A percentile compares a stretch with the other conserved stretches of the same genome.
phyloP scores from a whole-genome alignment of 169 alveolate genomes.

The Eimeria tenella region DNA sequence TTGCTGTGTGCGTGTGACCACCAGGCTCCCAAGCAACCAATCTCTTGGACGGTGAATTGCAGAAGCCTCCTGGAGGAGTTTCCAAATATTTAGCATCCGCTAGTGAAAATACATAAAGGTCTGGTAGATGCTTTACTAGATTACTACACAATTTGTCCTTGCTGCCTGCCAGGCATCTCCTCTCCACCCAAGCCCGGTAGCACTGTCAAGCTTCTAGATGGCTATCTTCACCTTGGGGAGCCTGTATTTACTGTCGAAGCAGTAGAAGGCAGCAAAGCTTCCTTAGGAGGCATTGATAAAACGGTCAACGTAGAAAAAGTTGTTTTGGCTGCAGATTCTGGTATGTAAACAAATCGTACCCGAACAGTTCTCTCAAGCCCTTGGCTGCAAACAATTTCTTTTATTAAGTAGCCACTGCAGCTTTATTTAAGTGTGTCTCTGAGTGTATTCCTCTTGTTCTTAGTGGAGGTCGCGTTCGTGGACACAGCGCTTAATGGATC shows the following conservation, averaged over 20 bases:
- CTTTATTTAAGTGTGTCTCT: neutral
- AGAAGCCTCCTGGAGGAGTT: neutral
- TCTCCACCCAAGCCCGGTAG: slow-evolving; percentile 41
- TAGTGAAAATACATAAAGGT: neutral
- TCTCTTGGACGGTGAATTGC: slow-evolving; percentile 32
- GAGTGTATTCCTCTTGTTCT: neutral
- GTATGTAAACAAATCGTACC: neutral
- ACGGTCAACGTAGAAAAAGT: neutral
- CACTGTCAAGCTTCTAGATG: slow-evolving; percentile 50
- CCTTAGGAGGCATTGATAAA: slow-evolving; percentile 32
- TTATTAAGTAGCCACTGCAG: neutral
- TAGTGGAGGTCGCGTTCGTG: slow-evolving; percentile 63
- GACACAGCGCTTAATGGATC: slow-evolving; percentile 25
- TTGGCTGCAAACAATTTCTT: neutral
- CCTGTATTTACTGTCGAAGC: slow-evolving; percentile 48
- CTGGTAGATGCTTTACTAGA: neutral
- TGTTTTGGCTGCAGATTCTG: slow-evolving; percentile 29
- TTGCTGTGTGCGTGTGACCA: neutral
- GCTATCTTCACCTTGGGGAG: slow-evolving; percentile 1
- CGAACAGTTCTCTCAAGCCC: neutral
- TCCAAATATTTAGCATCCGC: neutral
- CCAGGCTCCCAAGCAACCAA: neutral
- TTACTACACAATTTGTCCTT: neutral
- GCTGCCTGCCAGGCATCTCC: slow-evolving; percentile 8
- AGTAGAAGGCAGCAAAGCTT: slow-evolving; percentile 2